Evolutionary conservation across 371 early-diverging fungal species (phyloP), one percentile per base, ranked within the genome.

Genomic region (Hamiltosporidium tvaerminnensis): DNA sequence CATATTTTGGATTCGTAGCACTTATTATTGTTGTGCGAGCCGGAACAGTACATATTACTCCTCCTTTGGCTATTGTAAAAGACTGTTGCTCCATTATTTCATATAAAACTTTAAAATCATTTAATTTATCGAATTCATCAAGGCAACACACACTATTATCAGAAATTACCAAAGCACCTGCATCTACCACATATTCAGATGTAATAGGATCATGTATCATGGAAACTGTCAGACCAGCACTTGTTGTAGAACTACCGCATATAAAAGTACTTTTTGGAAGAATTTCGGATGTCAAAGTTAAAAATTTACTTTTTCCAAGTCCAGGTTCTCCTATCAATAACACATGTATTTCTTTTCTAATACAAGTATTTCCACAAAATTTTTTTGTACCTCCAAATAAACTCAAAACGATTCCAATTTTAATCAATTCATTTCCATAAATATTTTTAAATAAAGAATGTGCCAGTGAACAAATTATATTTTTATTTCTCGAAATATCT

Each of bases 141-240:
- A 83, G 77, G 14, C 82, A 83, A 57, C 83, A 83, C 64, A 81
- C 72, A 14, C 84, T 84, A 68, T 81, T 76, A 68, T 84, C 83
- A 48, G 80, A 76, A 33, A 84, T 73, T 5, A 85, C 81, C 49
- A 84, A 66, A 14, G 82, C 82, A 31, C 80, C 86, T 1, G 86
- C 86, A 55, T 89, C 87, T 30, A 87, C 77, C 2, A 83, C 84
- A 75, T 83, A 86, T 47, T 87, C 87, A 16, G 83, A 84, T 0
- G 84, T 82, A 7, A 81, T 81, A 5, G 80, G 62, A 49, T 87
- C 87, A 66, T 85, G 82, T 44, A 79, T 82, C 32, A 88, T 70
- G 0, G 85, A 84, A 14, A 87, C 86, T 0, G 88, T 87, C 56
- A 88, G 75, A 3, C 88, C 89, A 44, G 84, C 83, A 1, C 85